phyloP scores from a whole-genome alignment of 2,329 filamentous ascomycete genomes.

The Claviceps citrina region DNA sequence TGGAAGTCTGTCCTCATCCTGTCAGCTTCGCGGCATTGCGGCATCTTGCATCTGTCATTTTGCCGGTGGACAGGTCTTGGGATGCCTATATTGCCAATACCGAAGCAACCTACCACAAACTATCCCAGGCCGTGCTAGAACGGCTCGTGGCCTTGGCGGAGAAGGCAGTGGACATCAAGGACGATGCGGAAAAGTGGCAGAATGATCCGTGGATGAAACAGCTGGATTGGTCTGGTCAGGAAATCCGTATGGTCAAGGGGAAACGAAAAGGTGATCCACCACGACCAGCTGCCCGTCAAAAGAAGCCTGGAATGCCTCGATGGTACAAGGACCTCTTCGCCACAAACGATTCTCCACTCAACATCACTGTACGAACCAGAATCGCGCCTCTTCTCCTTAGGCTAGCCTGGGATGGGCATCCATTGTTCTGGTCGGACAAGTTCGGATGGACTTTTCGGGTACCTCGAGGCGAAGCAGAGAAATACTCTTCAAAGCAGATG shows the following conservation, averaged over 20 bases:
- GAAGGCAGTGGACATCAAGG: conserved; percentile 61
- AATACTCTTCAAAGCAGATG: conserved; percentile 59
- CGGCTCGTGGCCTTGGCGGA: conserved; percentile 60
- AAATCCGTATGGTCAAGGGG: conserved; percentile 77
- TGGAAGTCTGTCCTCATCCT: conserved; percentile 83
- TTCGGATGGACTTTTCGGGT: conserved; percentile 89
- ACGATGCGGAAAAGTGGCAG: conserved; percentile 50
- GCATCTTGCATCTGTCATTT: conserved; percentile 82
- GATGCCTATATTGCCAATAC: conserved; percentile 68
- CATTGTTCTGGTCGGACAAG: conserved; percentile 82
- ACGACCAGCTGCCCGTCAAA: conserved; percentile 66
- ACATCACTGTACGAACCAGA: conserved; percentile 70
- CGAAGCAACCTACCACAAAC: conserved; percentile 65
- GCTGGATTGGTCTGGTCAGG: conserved; percentile 89
- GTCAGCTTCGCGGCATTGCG: conserved; percentile 91
- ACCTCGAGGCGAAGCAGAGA: conserved; percentile 39
- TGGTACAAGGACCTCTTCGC: conserved; percentile 91
- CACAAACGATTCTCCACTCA: conserved; percentile 53
- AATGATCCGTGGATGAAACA: conserved; percentile 85
- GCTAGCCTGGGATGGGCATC: conserved; percentile 77
- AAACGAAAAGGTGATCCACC: conserved; percentile 76
- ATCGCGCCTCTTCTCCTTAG: conserved; percentile 74
- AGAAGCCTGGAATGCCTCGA: conserved; percentile 82
- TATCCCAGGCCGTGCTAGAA: conserved; percentile 63
- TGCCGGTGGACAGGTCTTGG: conserved; percentile 83